A percentile compares a stretch with the other conserved stretches of the same genome.
Conservation (phyloP, 2,329 filamentous ascomycete genomes). For the Arthrobotrys musiformis region DNA sequence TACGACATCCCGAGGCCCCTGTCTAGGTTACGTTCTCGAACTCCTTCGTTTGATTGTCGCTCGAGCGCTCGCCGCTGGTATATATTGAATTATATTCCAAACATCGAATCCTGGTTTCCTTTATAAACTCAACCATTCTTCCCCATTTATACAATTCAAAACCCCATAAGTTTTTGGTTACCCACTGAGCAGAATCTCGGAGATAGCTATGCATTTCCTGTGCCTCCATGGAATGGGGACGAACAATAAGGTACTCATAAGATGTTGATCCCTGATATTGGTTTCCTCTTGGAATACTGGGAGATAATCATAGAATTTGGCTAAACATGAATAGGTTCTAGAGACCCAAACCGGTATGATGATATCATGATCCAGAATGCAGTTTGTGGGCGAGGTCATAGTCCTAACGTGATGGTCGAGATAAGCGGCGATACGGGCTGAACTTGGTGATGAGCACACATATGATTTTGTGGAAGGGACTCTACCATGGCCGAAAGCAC, state of each 20-base stretch:
- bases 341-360: constrained; percentile 30
- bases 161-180: neutral
- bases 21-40: neutral
- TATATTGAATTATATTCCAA: too few relatives aligned
- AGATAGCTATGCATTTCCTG: constrained; percentile 21
- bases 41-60: too few relatives aligned
- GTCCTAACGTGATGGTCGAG: neutral
- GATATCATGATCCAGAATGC: neutral
- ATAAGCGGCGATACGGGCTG: constrained; percentile 31
- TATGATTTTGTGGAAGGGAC: constrained; percentile 49
- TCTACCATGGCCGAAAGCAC: constrained; percentile 34
- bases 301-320: neutral
- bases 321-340: constrained; percentile 12
- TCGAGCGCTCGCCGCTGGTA: too few relatives aligned
- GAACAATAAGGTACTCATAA: constrained; percentile 10
- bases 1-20: neutral
- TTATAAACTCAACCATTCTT: too few relatives aligned
- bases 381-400: neutral
- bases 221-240: constrained; percentile 38
- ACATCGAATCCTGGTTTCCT: too few relatives aligned
- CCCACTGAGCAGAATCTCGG: neutral
- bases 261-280: too few relatives aligned
- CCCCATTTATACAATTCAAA: neutral
- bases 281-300: too few relatives aligned
- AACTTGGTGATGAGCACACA: constrained; percentile 32